Evolutionary conservation across 441 rosid genomes (phyloP), one percentile per base, ranked within the genome.

Genomic region (Aquilaria agallochum): DNA sequence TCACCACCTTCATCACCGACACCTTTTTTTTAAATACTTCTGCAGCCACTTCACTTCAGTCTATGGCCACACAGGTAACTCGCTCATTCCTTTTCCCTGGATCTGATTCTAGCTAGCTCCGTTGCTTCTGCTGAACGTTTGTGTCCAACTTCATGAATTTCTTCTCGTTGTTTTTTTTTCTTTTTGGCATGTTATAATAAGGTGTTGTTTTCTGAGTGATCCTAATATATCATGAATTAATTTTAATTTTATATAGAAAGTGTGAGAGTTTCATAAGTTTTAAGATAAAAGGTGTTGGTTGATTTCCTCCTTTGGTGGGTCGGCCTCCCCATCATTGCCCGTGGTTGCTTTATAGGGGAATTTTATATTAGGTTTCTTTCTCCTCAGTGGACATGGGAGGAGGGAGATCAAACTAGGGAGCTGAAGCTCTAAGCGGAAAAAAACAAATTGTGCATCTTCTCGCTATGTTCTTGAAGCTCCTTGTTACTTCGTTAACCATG

Each of bases 61-160:
- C 63, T 68, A 79, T 75, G 85, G 80, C 78, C 46, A 31, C 74
- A 7, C 67, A 79, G 80, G 83, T 79, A 61, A 62, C 13, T 13
- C 3, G 7, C n/a, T n/a, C 13, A 3, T 56, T 7, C 47, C 55
- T 50, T 9, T 50, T 59, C 15, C 6, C 44, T 14, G 42, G 30
- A 10, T 54, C 15, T 9, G 40, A 45, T n/a, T 46, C 9, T 31
- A 49, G 48, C 27, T 9, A 58, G 34, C 51, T 34, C 33, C 15
- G 5, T 40, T 50, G 48, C 7, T 56, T 33, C 36, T 50, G 15
- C 36, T 44, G 45, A 7, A 11, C 40, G 15, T 54, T 46, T 50
- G 11, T 46, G 12, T 58, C 12, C 31, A 52, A 2, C 6, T 32
- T 1, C 60, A 46, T 34, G 53, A 34, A 4, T 14, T 27, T 40